Conservation (phyloP, 805 yeast species). For the Candida caryicola region DNA sequence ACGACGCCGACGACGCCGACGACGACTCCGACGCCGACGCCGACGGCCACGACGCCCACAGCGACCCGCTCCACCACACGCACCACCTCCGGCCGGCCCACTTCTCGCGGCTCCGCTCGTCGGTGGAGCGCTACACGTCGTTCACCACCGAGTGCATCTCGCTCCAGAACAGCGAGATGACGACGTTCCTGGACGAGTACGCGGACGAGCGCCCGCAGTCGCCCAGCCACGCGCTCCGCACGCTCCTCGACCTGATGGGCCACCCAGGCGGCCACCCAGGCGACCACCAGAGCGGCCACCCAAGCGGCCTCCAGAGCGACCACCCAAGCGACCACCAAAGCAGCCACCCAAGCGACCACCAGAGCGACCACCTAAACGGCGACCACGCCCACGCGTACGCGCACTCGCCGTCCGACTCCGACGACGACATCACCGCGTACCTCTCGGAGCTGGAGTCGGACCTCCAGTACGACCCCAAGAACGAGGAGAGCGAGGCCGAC, state of each 20-base stretch:
- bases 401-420: slow-evolving; percentile 6
- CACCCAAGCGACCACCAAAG: slow-evolving; percentile 2
- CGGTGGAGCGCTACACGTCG: slow-evolving; percentile 22
- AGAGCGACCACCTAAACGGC: not conserved
- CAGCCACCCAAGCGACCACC: slow-evolving; percentile 1
- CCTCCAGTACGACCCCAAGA: slow-evolving; percentile 23
- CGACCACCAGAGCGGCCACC: slow-evolving; percentile 1
- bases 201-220: not conserved
- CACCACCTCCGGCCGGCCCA: not conserved
- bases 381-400: slow-evolving; percentile 1
- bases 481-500: slow-evolving; percentile 52
- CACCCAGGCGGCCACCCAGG: not conserved
- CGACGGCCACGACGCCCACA: not conserved
- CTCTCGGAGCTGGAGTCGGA: slow-evolving; percentile 27
- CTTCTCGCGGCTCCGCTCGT: slow-evolving; percentile 1
- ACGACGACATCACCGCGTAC: slow-evolving; percentile 12
- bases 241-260: not conserved
- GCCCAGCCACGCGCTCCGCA: not conserved
- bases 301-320: not conserved
- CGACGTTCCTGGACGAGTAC: slow-evolving; percentile 12
- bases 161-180: slow-evolving; percentile 39
- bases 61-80: not conserved
- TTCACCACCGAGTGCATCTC: slow-evolving; percentile 38
- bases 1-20: not conserved
- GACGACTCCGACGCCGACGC: not conserved